These are phyloP conservation scores for Blastocystis sp. DNA, from an alignment of 352 stramenopile genomes.

Conservation along the genomic window DNA sequence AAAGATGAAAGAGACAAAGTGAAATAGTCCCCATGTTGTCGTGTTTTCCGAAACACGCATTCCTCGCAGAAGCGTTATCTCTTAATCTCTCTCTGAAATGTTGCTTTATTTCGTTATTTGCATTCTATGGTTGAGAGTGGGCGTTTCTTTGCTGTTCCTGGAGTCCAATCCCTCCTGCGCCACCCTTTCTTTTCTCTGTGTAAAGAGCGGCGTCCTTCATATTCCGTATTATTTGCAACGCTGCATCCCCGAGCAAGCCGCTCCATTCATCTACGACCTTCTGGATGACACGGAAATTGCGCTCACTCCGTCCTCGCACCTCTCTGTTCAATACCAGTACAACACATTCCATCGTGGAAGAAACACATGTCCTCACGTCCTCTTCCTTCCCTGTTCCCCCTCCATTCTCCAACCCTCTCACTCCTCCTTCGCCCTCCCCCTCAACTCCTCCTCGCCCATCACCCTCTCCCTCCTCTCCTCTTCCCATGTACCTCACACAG, in stretches of 20 bases:
- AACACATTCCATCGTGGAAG: not conserved
- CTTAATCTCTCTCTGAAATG: not conserved
- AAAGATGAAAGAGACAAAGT: not conserved
- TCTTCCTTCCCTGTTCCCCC: not conserved
- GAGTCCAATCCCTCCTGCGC: conserved; percentile 34
- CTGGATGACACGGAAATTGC: not conserved
- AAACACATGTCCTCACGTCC: not conserved
- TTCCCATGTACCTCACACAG: not conserved
- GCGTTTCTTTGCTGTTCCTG: not conserved
- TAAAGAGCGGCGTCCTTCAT: not conserved
- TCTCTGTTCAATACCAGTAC: conserved; percentile 22
- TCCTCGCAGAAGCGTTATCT: not conserved
- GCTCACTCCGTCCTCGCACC: not conserved
- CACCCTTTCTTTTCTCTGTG: conserved; percentile 25
- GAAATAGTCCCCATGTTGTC: not conserved
- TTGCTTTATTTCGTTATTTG: not conserved
- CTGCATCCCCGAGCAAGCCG: not conserved
- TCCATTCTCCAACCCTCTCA: not conserved
- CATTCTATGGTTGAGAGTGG: not conserved
- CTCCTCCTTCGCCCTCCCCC: not conserved
- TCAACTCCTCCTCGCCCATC: not conserved
- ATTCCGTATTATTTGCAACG: conserved; percentile 47
- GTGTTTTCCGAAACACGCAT: not conserved
- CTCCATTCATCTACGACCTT: conserved; percentile 14
- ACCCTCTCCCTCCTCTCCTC: not conserved